phyloP scores from a whole-genome alignment of 106 monocot genomes.

The Xerophyta viscosa region DNA sequence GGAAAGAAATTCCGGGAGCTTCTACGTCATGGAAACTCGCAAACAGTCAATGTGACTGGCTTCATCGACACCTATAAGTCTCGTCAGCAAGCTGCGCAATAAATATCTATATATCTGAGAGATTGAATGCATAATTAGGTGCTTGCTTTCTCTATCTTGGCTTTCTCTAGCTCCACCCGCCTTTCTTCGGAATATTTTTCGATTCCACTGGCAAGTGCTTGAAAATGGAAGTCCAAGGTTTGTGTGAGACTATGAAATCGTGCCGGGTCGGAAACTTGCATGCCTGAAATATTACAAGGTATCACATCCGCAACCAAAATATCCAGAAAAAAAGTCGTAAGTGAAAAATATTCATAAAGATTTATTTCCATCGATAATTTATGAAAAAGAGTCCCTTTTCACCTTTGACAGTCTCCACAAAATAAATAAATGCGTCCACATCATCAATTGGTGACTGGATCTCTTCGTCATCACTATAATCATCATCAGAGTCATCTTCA shows the following conservation, averaged over 20 bases:
- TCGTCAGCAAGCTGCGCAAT: no score
- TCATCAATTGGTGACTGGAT: constrained; percentile 84
- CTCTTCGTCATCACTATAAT: constrained; percentile 83
- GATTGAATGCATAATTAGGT: no score
- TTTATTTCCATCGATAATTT: not conserved
- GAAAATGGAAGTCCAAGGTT: constrained; percentile 60
- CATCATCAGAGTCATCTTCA: constrained; percentile 72
- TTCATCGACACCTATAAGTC: no score
- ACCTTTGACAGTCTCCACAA: constrained; percentile 86
- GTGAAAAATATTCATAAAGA: no score
- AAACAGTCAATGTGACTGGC: no score
- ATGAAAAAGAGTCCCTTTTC: not conserved
- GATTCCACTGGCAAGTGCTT: constrained; percentile 61
- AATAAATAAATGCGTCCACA: constrained; percentile 84
- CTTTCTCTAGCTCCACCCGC: constrained; percentile 75
- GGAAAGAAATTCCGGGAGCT: no score
- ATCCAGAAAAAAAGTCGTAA: no score
- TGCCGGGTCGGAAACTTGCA: constrained; percentile 54
- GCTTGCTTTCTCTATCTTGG: constrained; percentile 55
- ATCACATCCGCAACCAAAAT: no score
- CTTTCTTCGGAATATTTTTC: constrained; percentile 65
- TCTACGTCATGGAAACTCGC: no score
- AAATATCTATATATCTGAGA: no score
- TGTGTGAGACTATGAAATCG: constrained; percentile 75
- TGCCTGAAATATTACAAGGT: constrained; percentile 18